phyloP scores from a whole-genome alignment of 768 basidiomycete species.

The Jaapia argillacea region DNA sequence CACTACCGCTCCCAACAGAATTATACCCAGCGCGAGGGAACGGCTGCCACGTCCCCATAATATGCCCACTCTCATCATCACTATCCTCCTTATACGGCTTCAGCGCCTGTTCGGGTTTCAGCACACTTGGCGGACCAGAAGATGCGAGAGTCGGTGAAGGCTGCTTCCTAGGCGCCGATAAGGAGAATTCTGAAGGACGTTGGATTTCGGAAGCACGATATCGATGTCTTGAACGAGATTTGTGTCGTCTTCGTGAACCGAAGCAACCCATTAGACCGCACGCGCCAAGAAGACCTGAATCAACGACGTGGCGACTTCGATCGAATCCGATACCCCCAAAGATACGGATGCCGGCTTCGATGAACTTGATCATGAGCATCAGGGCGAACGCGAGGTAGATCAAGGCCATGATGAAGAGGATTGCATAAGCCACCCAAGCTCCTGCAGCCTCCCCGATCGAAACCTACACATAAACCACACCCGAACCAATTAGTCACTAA shows the following conservation, averaged over 20 bases:
- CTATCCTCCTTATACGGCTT: conserved; percentile 70
- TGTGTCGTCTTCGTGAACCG: conserved; percentile 31
- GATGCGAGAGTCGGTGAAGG: not conserved
- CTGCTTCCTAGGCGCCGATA: not conserved
- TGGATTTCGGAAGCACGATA: not conserved
- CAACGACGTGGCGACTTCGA: conserved; percentile 65
- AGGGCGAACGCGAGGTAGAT: conserved; percentile 76
- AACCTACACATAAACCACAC: no score
- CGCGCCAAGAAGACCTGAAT: conserved; percentile 83
- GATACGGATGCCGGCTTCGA: conserved; percentile 77
- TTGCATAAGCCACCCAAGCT: conserved; percentile 92
- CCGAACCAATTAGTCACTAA: conserved; percentile 9
- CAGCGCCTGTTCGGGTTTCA: conserved; percentile 72
- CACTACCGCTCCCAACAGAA: conserved; percentile 24
- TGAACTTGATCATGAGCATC: conserved; percentile 77
- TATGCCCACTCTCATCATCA: conserved; percentile 72
- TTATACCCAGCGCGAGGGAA: conserved; percentile 46
- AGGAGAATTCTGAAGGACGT: not conserved
- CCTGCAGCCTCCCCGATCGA: conserved; percentile 71
- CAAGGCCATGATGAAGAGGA: conserved; percentile 73
- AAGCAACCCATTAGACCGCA: conserved; percentile 63
- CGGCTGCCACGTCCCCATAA: conserved; percentile 93
- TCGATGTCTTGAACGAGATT: conserved; percentile 10
- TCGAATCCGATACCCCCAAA: conserved; percentile 76
- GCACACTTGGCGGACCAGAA: conserved; percentile 50